Base-by-base conservation (phyloP, 2,329 filamentous ascomycete genomes). In the Falciphora oryzae region DNA sequence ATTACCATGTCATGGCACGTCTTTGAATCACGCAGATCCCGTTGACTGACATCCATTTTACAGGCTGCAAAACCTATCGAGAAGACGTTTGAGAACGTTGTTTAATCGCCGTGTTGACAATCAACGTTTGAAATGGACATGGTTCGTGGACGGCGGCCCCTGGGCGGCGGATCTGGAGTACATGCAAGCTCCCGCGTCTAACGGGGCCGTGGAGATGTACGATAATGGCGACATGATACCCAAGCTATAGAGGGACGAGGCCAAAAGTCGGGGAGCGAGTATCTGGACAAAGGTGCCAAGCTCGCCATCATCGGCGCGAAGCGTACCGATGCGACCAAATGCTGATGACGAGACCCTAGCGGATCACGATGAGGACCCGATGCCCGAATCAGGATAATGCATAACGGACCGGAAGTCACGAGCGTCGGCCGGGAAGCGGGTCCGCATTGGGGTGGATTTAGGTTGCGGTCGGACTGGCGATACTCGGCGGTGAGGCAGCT, bases 31-130 rank as follows among this genome's bases (percentile, higher is more conserved):
- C 16, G 7, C 53, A 22, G 5, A 4, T 11, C 14, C 18, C 28
- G 35, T 3, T 13, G 32, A 35, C 50, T 53, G 65, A 63, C 35
- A 5, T 32, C 16, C 14, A 16, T 5, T 53, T 16, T 65, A 29
- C 68, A 93, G 90, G 91, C 91, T 62, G 92, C 92, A 62, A 94
- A 93, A 82, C 92, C 92, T 0, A 96, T 96, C 65, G 89, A 93
- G 75, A 91, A 89, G 74, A 85, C 91, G 2, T 93, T 96, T 69
- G 91, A 94, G 72, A 93, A 93, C 75, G 89, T 84, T 22, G 80
- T 78, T 8, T 84, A 76, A 80, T 50, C 60, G 28, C 44, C 22
- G 11, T n/a, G 10, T 25, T 8, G 22, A 25, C 44, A 1, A n/a
- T n/a, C 22, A 10, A n/a, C 3, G 8, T 53, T 53, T 25, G 22